phyloP scores from a whole-genome alignment of 768 basidiomycete species.

The Tricholoma furcatifolium region DNA sequence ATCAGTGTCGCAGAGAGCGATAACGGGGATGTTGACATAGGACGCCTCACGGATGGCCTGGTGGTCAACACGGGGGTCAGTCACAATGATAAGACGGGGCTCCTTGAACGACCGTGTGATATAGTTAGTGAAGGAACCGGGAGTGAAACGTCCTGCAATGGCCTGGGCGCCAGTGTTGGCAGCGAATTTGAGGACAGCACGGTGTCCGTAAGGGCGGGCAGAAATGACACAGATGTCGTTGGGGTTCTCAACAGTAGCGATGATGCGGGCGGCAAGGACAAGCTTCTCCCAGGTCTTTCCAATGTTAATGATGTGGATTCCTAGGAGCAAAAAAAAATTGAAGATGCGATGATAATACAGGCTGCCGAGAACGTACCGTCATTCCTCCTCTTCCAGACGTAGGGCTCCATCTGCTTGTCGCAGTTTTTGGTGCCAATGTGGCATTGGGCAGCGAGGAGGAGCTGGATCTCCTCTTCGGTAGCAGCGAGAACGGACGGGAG shows the following conservation, averaged over 20 bases:
- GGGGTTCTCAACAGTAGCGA: conserved; percentile 97
- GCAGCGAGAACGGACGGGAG: conserved; percentile 91
- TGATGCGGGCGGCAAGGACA: conserved; percentile 95
- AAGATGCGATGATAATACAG: background rate
- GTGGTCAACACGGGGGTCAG: conserved; percentile 99
- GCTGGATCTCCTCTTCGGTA: conserved; percentile 96
- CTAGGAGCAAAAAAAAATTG: conserved; percentile 38
- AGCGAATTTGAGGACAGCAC: conserved; percentile 98
- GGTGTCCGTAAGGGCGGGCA: conserved; percentile 97
- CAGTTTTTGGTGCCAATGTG: conserved; percentile 99
- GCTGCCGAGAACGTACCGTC: conserved; percentile 67
- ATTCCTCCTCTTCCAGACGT: conserved; percentile 94
- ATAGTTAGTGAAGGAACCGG: conserved; percentile 99
- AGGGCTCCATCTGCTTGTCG: conserved; percentile 98
- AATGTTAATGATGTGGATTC: conserved; percentile 95
- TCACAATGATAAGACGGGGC: conserved; percentile 96
- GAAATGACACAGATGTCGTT: conserved; percentile 98
- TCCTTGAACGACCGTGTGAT: conserved; percentile 99
- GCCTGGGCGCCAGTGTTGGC: conserved; percentile 98
- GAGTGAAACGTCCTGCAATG: conserved; percentile 99
- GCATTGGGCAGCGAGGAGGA: conserved; percentile 91
- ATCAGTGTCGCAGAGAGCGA: conserved; percentile 98
- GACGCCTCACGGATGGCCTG: conserved; percentile 99
- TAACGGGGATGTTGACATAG: conserved; percentile 99
- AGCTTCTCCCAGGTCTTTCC: conserved; percentile 99